Evolutionary conservation across 306 rosid species (phyloP), one percentile per base, ranked within the genome.

Genomic region (Prunus dulcis): DNA sequence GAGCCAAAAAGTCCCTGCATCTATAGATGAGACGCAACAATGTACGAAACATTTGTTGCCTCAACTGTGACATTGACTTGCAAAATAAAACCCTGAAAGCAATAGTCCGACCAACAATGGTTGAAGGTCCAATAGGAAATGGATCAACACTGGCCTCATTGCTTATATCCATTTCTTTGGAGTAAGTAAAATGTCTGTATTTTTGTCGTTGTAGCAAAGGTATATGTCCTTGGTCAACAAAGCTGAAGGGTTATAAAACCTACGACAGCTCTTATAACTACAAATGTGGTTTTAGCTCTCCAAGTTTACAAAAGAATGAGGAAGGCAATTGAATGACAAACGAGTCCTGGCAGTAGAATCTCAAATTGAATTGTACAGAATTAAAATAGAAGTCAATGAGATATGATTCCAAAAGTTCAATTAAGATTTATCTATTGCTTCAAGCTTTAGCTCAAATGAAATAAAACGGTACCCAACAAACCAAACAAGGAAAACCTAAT

Each of bases 71-170:
- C 81, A 92, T 72, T 4, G 97, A 95, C 79, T 88, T 90, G 80
- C 96, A 95, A 46, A 95, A 86, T n/a, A 95, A 80, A 81, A 95
- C 82, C 82, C 89, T 83, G 77, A 89, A 89, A 64, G 98, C 98
- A 64, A 92, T 84, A 52, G 97, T 88, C 49, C 93, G 82, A 51
- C 97, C 98, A 62, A 95, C 38, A 72, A 92, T 75, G 82, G 86
- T 86, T 23, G 98, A 92, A 66, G 98, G 97, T 23, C 98, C 98
- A 69, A 95, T 95, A 17, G 88, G 89, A 79, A 95, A 95, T 61
- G 86, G 86, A 68, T 88, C 97, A 38, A 95, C 97, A 63, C 80
- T 84, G 75, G 96, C 97, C 67, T 95, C 98, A 69, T 92, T 90
- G 77, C 96, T 92, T 75, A 92, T 87, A 67, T 95, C 98, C 98